phyloP scores from a whole-genome alignment of 768 basidiomycete genomes.

The Galerina sulciceps region DNA sequence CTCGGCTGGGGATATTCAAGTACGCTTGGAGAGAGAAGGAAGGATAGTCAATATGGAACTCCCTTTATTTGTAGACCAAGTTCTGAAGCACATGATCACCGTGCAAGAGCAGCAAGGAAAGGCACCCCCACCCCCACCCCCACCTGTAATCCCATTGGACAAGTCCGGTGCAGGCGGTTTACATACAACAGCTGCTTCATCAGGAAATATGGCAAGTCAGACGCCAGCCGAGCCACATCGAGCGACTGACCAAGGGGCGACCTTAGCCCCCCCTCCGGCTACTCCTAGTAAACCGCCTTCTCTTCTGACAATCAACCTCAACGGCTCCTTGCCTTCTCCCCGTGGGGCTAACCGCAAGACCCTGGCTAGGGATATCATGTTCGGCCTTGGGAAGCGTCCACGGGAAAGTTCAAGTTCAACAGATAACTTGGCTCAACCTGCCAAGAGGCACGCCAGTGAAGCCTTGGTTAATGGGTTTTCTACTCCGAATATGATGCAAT shows the following conservation, averaged over 20 bases:
- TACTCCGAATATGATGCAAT: too few species aligned
- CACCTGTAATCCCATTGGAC: too few species aligned
- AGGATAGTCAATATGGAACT: too few species aligned
- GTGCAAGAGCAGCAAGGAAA: too few species aligned
- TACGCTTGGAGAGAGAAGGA: background rate
- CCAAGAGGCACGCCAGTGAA: constrained; percentile 26
- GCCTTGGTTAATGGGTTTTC: background rate
- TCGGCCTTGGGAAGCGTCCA: constrained; percentile 48
- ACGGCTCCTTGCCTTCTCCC: constrained; percentile 31
- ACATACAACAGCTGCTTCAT: too few species aligned
- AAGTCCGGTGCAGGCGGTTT: too few species aligned
- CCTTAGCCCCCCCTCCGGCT: background rate
- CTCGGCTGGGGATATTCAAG: background rate
- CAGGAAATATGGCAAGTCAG: too few species aligned
- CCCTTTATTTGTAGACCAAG: too few species aligned
- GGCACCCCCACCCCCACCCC: too few species aligned
- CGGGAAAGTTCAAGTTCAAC: constrained; percentile 6
- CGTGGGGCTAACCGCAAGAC: constrained; percentile 50
- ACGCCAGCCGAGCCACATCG: too few species aligned
- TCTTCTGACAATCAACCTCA: background rate
- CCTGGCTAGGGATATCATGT: constrained; percentile 61
- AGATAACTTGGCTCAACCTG: constrained; percentile 6
- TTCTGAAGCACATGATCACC: too few species aligned
- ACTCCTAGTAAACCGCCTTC: background rate
- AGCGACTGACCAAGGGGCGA: too few species aligned